These are phyloP conservation scores for Smittium mucronatum DNA, from an alignment of 371 early-diverging fungal genomes.

Conservation along the genomic window DNA sequence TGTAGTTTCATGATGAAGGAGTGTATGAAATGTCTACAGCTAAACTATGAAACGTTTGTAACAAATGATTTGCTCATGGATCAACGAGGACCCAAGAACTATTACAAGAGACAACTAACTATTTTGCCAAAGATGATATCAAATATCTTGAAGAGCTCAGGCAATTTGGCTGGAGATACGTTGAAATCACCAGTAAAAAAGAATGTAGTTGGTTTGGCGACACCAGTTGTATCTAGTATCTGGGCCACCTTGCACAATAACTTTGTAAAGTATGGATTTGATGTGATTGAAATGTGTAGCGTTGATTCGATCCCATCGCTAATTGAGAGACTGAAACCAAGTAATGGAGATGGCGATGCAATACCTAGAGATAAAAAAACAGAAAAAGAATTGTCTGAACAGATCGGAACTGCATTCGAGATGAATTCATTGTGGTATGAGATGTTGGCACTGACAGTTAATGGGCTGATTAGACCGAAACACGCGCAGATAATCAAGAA, in stretches of 20 bases:
- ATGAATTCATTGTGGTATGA: background rate
- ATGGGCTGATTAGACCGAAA: background rate
- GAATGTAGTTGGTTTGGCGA: background rate
- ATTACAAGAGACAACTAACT: background rate
- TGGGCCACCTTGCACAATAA: background rate
- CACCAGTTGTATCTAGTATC: background rate
- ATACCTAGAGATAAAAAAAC: background rate
- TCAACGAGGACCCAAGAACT: background rate
- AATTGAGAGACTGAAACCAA: background rate
- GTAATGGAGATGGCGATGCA: background rate
- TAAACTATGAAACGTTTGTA: constrained; percentile 4
- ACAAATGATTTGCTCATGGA: background rate
- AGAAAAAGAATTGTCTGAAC: background rate
- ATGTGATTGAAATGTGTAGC: background rate
- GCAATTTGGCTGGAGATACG: background rate
- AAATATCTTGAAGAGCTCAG: background rate
- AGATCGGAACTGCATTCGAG: background rate
- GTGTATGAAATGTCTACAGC: constrained; percentile 16
- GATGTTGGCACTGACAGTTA: background rate
- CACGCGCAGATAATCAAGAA: background rate
- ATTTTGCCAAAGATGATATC: background rate
- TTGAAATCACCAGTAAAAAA: background rate
- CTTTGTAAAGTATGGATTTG: background rate
- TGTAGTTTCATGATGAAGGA: constrained; percentile 15
- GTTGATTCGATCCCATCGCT: background rate